Conservation (phyloP, 805 yeast species). For the Ogataea thermomethanolica region DNA sequence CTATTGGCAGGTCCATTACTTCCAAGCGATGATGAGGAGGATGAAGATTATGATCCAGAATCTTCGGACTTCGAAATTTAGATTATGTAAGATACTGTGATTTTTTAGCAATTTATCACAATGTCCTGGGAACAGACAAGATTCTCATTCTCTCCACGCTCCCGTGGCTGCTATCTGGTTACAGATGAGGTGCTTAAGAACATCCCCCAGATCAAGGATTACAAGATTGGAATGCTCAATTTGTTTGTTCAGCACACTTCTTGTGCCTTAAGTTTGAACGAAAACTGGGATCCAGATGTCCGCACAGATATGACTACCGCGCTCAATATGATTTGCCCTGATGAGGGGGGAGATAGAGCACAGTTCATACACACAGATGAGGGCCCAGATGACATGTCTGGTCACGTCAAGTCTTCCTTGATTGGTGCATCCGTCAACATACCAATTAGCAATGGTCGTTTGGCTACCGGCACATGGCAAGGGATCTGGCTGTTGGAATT, state of each 20-base stretch:
- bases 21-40: constrained; percentile 25
- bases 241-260: constrained; percentile 77
- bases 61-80: constrained; percentile 5
- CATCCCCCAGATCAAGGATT: constrained; percentile 57
- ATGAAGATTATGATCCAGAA: constrained; percentile 18
- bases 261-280: constrained; percentile 73
- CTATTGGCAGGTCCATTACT: constrained; percentile 22
- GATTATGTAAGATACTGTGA: constrained; percentile 3
- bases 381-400: constrained; percentile 84
- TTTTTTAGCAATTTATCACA: constrained; percentile 1
- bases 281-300: constrained; percentile 79
- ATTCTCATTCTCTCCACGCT: constrained; percentile 51
- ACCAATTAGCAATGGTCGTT: constrained; percentile 65
- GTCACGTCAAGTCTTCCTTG: constrained; percentile 62
- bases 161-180: constrained; percentile 67
- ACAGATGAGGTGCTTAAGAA: constrained; percentile 58
- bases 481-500: constrained; percentile 78
- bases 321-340: constrained; percentile 66
- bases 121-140: constrained; percentile 56
- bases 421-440: constrained; percentile 64
- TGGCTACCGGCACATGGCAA: constrained; percentile 83
- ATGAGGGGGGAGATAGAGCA: constrained; percentile 42
- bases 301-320: constrained; percentile 63
- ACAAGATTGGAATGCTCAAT: constrained; percentile 60
- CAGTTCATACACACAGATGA: constrained; percentile 64